A percentile compares a stretch with the other conserved stretches of the same genome.
Evolutionary conservation across 257 asterid genomes (phyloP).

Genomic region (Solanum paucissectum): DNA sequence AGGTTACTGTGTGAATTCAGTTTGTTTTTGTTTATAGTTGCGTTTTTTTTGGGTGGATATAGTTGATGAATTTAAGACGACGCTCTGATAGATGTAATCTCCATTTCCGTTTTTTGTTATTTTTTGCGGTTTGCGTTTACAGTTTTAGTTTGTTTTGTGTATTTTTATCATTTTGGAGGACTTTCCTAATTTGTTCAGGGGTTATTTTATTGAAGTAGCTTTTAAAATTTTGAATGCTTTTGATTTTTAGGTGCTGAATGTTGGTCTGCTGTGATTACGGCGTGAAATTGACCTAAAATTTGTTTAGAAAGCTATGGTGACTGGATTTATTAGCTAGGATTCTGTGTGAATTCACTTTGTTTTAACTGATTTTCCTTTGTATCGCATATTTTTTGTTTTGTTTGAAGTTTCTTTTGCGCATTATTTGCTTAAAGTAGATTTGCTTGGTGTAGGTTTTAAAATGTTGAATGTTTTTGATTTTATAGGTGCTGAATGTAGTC

Average conservation of each 20-base stretch:
- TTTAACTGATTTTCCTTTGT: not conserved
- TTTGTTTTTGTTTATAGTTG: not conserved
- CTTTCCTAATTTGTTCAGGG: not conserved
- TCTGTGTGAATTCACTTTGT: not conserved
- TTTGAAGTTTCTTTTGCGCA: not conserved
- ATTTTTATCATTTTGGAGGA: not conserved
- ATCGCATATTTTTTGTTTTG: not conserved
- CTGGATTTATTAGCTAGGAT: not conserved
- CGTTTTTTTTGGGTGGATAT: not conserved
- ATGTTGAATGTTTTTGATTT: not conserved
- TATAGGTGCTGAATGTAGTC: not conserved
- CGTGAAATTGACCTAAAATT: slow-evolving; percentile 5
- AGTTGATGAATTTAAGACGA: not conserved
- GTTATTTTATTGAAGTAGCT: not conserved
- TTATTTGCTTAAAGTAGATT: too few relatives aligned
- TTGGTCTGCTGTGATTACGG: not conserved
- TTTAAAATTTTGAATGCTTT: not conserved
- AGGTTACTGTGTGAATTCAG: not conserved
- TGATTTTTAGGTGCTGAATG: not conserved
- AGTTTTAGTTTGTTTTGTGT: not conserved
- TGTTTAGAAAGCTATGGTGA: not conserved
- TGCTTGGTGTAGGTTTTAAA: not conserved
- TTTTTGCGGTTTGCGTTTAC: slow-evolving; percentile 1
- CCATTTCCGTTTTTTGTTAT: not conserved
- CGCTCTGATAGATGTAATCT: not conserved